Percentiles rank a stretch among this genome's conserved stretches.
Evolutionary conservation across 2,329 filamentous ascomycete genomes (phyloP).

Genomic region (Davidsoniella virescens): DNA sequence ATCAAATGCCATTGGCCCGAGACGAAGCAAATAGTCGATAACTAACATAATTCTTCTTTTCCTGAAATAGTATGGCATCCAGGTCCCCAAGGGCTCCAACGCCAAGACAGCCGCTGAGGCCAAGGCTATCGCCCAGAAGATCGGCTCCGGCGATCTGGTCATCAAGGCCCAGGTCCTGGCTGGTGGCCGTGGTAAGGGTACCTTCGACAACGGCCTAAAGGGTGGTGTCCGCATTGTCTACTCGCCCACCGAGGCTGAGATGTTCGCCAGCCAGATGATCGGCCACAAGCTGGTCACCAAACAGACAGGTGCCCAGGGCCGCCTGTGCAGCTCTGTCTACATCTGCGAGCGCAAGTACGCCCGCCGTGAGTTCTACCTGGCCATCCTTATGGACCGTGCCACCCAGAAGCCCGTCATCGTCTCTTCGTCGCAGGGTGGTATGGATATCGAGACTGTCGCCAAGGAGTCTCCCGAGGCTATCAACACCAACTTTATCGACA

Average conservation of each 20-base stretch:
- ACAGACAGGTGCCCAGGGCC: conserved; percentile 87
- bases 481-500: conserved; percentile 82
- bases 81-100: conserved; percentile 78
- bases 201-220: conserved; percentile 97
- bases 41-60: conserved; percentile 9
- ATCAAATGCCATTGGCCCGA: background rate
- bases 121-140: conserved; percentile 75
- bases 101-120: conserved; percentile 74
- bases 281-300: conserved; percentile 99
- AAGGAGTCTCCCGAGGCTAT: conserved; percentile 97
- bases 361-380: conserved; percentile 96
- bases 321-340: conserved; percentile 93
- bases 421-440: conserved; percentile 92
- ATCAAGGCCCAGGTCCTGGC: conserved; percentile 99
- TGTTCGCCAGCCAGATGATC: conserved; percentile 99
- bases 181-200: conserved; percentile 92
- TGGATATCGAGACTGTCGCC: conserved; percentile 97
- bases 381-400: conserved; percentile 92
- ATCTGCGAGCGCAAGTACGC: conserved; percentile 99
- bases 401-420: conserved; percentile 90
- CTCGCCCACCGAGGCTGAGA: conserved; percentile 88
- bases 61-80: conserved; percentile 65
- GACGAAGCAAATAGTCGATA: conserved; percentile 10
- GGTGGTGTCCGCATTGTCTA: conserved; percentile 98
- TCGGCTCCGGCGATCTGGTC: conserved; percentile 91